phyloP scores from a whole-genome alignment of 2,329 filamentous ascomycete genomes.

The Bimuria novae-zelandiae region DNA sequence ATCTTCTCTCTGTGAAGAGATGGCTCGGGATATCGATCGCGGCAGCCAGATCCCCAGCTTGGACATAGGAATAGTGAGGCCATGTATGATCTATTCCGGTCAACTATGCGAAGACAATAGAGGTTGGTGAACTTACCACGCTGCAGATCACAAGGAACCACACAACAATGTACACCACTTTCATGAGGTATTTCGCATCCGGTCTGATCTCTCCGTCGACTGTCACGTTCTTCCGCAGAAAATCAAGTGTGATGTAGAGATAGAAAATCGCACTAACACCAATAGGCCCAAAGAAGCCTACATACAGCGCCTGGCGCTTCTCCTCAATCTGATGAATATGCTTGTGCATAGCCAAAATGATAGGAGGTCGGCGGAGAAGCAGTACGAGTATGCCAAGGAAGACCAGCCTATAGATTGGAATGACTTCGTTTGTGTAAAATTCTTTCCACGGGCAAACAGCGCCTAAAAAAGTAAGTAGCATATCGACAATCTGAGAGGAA shows the following conservation, averaged over 20 bases:
- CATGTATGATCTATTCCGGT: constrained; percentile 70
- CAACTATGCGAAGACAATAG: neutral
- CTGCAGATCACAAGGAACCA: constrained; percentile 88
- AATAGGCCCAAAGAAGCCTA: constrained; percentile 92
- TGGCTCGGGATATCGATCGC: constrained; percentile 61
- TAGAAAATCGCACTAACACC: constrained; percentile 92
- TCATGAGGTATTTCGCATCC: constrained; percentile 68
- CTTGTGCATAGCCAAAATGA: constrained; percentile 74
- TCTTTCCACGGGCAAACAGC: constrained; percentile 79
- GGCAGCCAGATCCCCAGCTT: constrained; percentile 68
- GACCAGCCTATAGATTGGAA: constrained; percentile 75
- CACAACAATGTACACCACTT: constrained; percentile 72
- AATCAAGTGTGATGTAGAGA: constrained; percentile 79
- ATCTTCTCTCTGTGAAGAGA: constrained; percentile 30
- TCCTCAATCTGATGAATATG: constrained; percentile 80
- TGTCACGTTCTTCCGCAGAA: constrained; percentile 60
- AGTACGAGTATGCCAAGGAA: constrained; percentile 76
- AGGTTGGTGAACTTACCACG: constrained; percentile 63
- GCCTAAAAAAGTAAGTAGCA: constrained; percentile 15
- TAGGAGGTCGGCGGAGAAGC: constrained; percentile 75
- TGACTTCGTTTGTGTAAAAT: constrained; percentile 70
- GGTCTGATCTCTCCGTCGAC: constrained; percentile 64
- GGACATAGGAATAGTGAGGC: constrained; percentile 77
- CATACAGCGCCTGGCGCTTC: constrained; percentile 75
- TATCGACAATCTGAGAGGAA: neutral